Evolutionary conservation across 116 monocot genomes (phyloP), one percentile per base, ranked within the genome.

Genomic region (Papilionanthe hybrid): DNA sequence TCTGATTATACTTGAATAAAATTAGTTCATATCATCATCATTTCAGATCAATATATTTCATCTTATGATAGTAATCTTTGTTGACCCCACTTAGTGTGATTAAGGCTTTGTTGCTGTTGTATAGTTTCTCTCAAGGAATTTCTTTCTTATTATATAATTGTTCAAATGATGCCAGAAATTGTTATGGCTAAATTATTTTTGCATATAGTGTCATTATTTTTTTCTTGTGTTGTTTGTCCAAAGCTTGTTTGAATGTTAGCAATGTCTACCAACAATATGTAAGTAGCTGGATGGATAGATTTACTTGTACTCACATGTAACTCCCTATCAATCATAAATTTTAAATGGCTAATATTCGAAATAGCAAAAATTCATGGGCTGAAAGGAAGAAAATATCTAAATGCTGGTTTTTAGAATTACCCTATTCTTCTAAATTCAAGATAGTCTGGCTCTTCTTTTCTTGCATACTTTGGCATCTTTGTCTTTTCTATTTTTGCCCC

Each of bases 1-100:
- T 73, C 73, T 73, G 18, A 73, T 43, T 42, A 2, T 32, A 73
- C 44, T 44, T 73, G 44, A 73, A 44, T 42, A n/a, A 3, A 19
- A 73, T 73, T 44, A 43, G 43, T 42, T 44, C 7, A 69, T 37
- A 0, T 22, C 2, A 43, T 73, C 73, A 22, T 44, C 42, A 73
- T 13, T 43, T 73, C 44, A 73, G 44, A 44, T 73, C 73, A 42
- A 43, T 19, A n/a, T n/a, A 29, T 73, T 73, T 73, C 44, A 73
- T 43, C 43, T 0, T 44, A 43, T 73, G 7, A 69, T 69, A 69
- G n/a, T n/a, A n/a, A n/a, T n/a, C n/a, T n/a, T n/a, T n/a, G n/a
- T n/a, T n/a, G n/a, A n/a, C n/a, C n/a, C n/a, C n/a, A n/a, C n/a
- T n/a, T n/a, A n/a, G n/a, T n/a, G n/a, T n/a, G n/a, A n/a, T n/a